A percentile compares a stretch with the other conserved stretches of the same genome.
phyloP scores from a whole-genome alignment of 352 stramenopile species.

The Globisporangium cederbergense region DNA sequence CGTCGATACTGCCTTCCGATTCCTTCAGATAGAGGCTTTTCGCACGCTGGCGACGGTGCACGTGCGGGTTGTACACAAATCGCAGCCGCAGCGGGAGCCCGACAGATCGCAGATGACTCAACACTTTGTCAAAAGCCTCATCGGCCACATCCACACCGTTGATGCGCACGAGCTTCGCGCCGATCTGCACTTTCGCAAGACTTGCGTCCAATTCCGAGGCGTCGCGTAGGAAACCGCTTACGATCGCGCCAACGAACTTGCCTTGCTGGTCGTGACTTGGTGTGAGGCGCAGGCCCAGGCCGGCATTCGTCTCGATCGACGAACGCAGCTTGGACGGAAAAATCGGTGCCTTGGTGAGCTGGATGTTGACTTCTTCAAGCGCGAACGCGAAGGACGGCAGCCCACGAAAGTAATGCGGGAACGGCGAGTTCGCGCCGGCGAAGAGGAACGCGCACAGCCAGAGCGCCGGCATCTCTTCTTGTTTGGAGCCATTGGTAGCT shows the following conservation, averaged over 20 bases:
- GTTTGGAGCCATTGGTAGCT: constrained; percentile 2
- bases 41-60: constrained; percentile 28
- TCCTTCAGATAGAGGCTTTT: constrained; percentile 21
- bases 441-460: constrained; percentile 71
- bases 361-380: constrained; percentile 66
- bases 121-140: constrained; percentile 60
- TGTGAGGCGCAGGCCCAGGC: constrained; percentile 55
- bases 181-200: constrained; percentile 55
- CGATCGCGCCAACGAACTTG: constrained; percentile 59
- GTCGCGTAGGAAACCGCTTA: constrained; percentile 66
- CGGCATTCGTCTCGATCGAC: constrained; percentile 45
- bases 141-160: constrained; percentile 64
- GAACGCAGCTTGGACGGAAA: constrained; percentile 72
- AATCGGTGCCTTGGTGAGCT: constrained; percentile 41
- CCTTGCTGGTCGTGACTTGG: constrained; percentile 60
- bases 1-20: constrained; percentile 9
- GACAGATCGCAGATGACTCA: constrained; percentile 44
- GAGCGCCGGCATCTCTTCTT: constrained; percentile 41
- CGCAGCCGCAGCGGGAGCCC: constrained; percentile 56
- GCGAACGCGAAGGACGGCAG: constrained; percentile 75
- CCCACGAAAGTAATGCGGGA: constrained; percentile 59
- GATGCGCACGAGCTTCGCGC: constrained; percentile 61
- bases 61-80: constrained; percentile 61
- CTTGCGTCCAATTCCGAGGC: constrained; percentile 51
- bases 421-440: constrained; percentile 67